These are phyloP conservation scores for Verticillium klebahnii DNA, from an alignment of 2,329 filamentous ascomycete genomes.

Conservation along the genomic window DNA sequence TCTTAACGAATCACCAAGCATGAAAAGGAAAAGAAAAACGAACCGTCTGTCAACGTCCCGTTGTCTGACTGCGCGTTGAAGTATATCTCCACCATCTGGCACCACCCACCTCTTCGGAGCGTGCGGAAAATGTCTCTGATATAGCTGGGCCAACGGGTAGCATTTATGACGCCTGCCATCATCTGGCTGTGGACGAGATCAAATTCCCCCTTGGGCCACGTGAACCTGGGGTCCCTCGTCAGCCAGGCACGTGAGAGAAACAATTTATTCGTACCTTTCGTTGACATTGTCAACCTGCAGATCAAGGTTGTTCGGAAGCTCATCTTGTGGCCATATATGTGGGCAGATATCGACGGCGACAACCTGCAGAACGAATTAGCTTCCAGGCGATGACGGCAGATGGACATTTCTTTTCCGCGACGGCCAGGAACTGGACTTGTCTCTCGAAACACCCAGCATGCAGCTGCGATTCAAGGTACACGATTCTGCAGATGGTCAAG, in stretches of 20 bases:
- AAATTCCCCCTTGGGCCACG: conserved; percentile 67
- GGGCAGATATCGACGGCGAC: conserved; percentile 69
- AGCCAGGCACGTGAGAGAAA: conserved; percentile 1
- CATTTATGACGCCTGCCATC: conserved; percentile 67
- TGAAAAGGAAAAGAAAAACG: not conserved
- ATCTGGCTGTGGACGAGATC: conserved; percentile 79
- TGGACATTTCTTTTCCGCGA: not conserved
- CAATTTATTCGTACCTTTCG: conserved; percentile 38
- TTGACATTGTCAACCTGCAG: conserved; percentile 72
- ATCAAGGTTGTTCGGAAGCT: conserved; percentile 61
- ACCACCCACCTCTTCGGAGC: conserved; percentile 73
- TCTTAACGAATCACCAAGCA: not conserved
- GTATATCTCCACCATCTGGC: conserved; percentile 85
- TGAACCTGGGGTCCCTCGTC: conserved; percentile 41
- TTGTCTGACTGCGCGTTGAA: conserved; percentile 83
- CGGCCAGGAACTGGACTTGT: not conserved
- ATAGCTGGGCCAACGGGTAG: conserved; percentile 69
- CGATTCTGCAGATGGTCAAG: too few species aligned
- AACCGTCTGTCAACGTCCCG: conserved; percentile 64
- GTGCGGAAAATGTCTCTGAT: conserved; percentile 70
- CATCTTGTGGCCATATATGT: conserved; percentile 58
- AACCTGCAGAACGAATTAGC: conserved; percentile 44
- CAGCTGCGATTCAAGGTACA: too few species aligned
- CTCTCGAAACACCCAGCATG: not conserved
- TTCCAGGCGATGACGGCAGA: too few species aligned